A percentile compares a stretch with the other conserved stretches of the same genome.
These are phyloP conservation scores for Aquilaria malaccensis DNA, from an alignment of 345 rosid species.

Conservation along the genomic window DNA sequence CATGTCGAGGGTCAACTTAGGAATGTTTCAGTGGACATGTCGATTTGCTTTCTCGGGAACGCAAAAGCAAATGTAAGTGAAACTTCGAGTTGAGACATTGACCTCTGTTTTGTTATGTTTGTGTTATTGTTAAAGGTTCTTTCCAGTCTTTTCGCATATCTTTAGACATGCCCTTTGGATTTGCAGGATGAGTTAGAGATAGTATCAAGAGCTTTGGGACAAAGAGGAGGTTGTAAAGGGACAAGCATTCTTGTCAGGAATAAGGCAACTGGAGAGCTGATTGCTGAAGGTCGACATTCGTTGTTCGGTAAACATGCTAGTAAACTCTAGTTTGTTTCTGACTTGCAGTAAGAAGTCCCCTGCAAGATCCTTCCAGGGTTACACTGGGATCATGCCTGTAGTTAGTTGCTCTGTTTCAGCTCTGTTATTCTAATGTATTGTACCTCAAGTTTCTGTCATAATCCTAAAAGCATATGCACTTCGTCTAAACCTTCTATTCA, in stretches of 20 bases:
- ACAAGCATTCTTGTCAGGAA: constrained; percentile 61
- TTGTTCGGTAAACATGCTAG: constrained; percentile 57
- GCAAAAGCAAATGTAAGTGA: constrained; percentile 56
- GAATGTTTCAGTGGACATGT: constrained; percentile 84
- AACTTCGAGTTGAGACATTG: not conserved
- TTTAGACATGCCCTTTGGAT: constrained; percentile 6
- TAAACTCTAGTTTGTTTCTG: constrained; percentile 42
- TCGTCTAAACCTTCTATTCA: no score
- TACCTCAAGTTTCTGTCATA: not conserved
- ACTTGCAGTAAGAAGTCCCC: not conserved
- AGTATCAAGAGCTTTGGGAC: constrained; percentile 61
- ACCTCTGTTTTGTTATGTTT: no score
- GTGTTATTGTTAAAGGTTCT: no score
- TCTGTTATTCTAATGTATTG: not conserved
- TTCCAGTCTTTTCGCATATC: not conserved
- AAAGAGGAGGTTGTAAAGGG: constrained; percentile 61
- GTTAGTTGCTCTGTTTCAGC: not conserved
- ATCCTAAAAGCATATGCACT: no score
- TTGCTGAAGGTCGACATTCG: constrained; percentile 96
- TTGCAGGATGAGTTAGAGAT: constrained; percentile 82
- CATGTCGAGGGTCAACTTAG: constrained; percentile 54
- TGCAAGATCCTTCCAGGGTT: not conserved
- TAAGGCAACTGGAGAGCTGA: constrained; percentile 63
- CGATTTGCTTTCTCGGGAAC: constrained; percentile 60
- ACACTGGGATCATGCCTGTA: not conserved